Conservation (phyloP, 108 stramenopile genomes). For the Conticribra weissflogii region DNA sequence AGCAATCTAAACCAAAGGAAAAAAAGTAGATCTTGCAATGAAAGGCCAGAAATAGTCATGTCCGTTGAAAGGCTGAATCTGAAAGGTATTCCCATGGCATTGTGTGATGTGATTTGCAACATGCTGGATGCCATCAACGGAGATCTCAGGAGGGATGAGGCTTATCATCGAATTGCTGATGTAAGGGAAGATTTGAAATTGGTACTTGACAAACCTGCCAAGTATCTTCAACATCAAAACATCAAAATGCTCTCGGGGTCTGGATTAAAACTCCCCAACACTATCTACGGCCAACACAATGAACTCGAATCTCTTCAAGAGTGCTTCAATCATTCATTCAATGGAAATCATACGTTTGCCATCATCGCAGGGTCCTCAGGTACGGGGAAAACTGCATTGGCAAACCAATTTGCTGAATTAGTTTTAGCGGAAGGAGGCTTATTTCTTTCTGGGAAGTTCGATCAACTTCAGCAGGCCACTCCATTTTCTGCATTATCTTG, state of each 20-base stretch:
- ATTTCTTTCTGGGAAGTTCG: constrained; percentile 32
- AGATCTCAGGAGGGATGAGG: constrained; percentile 9
- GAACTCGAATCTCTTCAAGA: too few species aligned
- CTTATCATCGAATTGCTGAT: constrained; percentile 12
- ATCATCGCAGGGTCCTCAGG: constrained; percentile 26
- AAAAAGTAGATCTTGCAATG: too few species aligned
- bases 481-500: constrained; percentile 33
- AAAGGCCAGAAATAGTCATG: too few species aligned
- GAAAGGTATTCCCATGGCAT: background rate
- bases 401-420: constrained; percentile 10
- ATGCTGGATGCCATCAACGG: constrained; percentile 17
- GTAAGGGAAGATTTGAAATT: too few species aligned
- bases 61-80: background rate
- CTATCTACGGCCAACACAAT: too few species aligned
- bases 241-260: too few species aligned
- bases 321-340: too few species aligned
- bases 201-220: too few species aligned
- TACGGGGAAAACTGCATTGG: constrained; percentile 30
- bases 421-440: constrained; percentile 10
- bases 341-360: too few species aligned
- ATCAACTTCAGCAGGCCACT: constrained; percentile 23
- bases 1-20: too few species aligned
- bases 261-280: too few species aligned
- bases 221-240: too few species aligned
- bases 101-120: constrained; percentile 16